phyloP scores from a whole-genome alignment of 192 early-diverging fungal genomes.

The Coemansia javaensis region DNA sequence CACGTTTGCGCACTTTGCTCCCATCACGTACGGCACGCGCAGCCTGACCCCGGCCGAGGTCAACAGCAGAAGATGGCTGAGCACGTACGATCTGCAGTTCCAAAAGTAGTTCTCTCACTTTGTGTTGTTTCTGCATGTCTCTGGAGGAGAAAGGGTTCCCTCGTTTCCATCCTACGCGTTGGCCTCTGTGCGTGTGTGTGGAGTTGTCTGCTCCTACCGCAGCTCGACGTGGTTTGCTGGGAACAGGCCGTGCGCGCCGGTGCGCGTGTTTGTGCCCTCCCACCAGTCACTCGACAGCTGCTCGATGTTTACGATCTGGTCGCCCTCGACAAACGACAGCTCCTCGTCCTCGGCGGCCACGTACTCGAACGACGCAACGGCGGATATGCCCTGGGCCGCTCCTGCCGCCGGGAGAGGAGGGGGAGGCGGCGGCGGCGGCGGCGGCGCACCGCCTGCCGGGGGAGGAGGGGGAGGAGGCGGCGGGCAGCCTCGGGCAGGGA shows the following conservation, averaged over 20 bases:
- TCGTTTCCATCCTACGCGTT: no score
- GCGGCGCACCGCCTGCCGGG: conserved; percentile 1
- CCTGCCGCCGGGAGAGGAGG: conserved; percentile 14
- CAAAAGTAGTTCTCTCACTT: conserved; percentile 20
- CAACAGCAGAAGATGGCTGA: conserved; percentile 61
- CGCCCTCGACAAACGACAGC: conserved; percentile 71
- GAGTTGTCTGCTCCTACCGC: no score
- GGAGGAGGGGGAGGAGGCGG: conserved; percentile 6
- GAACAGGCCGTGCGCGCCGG: conserved; percentile 64
- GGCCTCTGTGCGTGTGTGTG: no score
- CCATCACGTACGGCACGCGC: conserved; percentile 80
- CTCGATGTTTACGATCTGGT: conserved; percentile 72
- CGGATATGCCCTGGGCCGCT: conserved; percentile 12
- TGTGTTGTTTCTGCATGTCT: no score
- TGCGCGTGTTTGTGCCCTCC: conserved; percentile 59
- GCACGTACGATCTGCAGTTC: conserved; percentile 84
- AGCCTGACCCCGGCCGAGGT: conserved; percentile 58
- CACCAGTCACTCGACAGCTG: conserved; percentile 90
- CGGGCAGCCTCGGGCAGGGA: background rate
- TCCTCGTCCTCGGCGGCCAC: conserved; percentile 83
- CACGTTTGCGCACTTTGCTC: conserved; percentile 76
- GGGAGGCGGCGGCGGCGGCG: conserved; percentile 15
- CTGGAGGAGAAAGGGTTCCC: no score
- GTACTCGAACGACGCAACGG: conserved; percentile 77
- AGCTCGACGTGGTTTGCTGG: conserved; percentile 59